Evolutionary conservation across 1,139 yeast genomes (phyloP), one percentile per base, ranked within the genome.

Genomic region (Candida sanyaensis): DNA sequence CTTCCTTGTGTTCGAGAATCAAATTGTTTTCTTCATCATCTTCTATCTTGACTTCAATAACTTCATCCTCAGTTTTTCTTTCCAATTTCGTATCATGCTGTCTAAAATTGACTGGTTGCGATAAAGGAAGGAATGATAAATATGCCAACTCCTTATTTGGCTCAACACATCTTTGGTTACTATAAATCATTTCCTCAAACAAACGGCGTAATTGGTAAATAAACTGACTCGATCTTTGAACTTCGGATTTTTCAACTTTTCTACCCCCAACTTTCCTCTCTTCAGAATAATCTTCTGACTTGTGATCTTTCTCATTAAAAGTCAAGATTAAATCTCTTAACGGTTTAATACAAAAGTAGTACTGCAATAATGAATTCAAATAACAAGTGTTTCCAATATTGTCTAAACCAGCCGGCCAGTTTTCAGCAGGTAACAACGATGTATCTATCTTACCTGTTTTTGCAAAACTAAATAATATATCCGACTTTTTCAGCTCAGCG

Each of bases 361-460:
- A 93, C 61, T 93, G 99, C 31, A 93, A 70, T 45, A 93, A 73
- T 0, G 97, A 91, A 62, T 93, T 93, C 61, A 93, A 75, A 57
- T 93, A 93, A 65, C 99, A 93, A 0, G 99, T 92, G 62, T 93
- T 93, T 31, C 99, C 98, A 56, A 91, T 91, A 61, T 93, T 93
- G 64, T 87, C 89, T 60, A 93, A 75, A 0, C 98, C 99, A 5
- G 91, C 89, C 0, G 98, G 98, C 82, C 91, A 83, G 45, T 83
- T 79, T 36, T 79, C 84, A 0, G 83, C 74, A 1, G 90, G 86
- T 28, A 87, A 65, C 21, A 82, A 68, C 9, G 76, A 69, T 0
- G 87, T 78, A 59, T 86, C 89, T 34, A 86, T 70, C 31, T 75
- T 69, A 0, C 95, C 95, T 0, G 80, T 74, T 36, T 68, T 68